Evolutionary conservation across 2,329 filamentous ascomycete genomes (phyloP).

Genomic region (Phialophora verrucosa): DNA sequence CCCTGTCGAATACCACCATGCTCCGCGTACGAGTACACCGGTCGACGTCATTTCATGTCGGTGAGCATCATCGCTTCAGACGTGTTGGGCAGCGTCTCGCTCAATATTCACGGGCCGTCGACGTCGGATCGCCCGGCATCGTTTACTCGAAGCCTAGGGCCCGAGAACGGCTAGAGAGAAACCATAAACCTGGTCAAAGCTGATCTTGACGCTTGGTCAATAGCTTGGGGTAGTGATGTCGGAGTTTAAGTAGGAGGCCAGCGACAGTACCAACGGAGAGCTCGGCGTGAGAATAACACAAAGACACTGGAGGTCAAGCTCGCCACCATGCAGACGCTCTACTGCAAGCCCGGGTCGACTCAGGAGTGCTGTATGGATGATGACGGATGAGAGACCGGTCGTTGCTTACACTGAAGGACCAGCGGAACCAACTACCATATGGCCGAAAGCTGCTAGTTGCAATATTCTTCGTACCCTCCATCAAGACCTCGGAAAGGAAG

Average conservation of each 20-base stretch:
- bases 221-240: background rate
- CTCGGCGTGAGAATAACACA: background rate
- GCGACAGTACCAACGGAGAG: background rate
- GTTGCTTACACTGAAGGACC: background rate
- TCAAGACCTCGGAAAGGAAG: slow-evolving; percentile 10
- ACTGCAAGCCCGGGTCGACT: background rate
- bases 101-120: background rate
- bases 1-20: background rate
- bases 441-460: background rate
- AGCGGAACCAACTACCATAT: background rate
- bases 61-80: background rate
- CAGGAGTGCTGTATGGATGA: background rate
- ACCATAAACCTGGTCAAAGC: background rate
- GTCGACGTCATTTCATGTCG: background rate
- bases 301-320: background rate
- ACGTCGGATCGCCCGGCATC: background rate
- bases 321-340: background rate
- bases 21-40: background rate
- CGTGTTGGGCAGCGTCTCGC: background rate
- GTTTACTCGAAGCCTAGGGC: background rate
- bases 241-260: background rate
- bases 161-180: background rate
- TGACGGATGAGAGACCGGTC: slow-evolving; percentile 1
- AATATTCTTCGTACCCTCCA: background rate
- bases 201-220: background rate